Percentiles rank a stretch among this genome's conserved stretches.
Evolutionary conservation across 257 asterid genomes (phyloP).

Genomic region (Petunia secreta): DNA sequence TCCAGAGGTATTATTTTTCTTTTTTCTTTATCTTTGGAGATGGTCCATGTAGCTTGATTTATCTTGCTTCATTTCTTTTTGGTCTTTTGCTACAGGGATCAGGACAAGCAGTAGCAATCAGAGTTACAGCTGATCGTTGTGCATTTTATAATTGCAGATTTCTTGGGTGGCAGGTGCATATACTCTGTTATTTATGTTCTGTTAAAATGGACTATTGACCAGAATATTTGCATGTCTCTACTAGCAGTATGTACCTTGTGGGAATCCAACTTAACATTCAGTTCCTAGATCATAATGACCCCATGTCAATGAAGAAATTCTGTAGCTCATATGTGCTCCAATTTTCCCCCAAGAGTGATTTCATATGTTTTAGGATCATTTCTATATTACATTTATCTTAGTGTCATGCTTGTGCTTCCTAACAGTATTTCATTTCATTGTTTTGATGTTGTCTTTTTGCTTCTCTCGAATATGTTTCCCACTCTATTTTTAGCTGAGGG

Average conservation of each 20-base stretch:
- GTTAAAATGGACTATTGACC: background rate
- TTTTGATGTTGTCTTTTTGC: too few species aligned
- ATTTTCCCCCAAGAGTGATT: background rate
- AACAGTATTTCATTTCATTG: too few species aligned
- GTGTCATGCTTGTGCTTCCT: too few species aligned
- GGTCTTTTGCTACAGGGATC: slow-evolving; percentile 58
- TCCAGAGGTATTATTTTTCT: slow-evolving; percentile 54
- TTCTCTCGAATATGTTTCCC: too few species aligned
- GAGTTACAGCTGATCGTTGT: slow-evolving; percentile 93
- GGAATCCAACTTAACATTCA: background rate
- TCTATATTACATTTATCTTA: background rate
- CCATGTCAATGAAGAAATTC: slow-evolving; percentile 4
- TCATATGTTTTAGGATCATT: slow-evolving; percentile 15
- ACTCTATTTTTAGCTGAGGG: too few species aligned
- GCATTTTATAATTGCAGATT: slow-evolving; percentile 93
- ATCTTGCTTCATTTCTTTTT: slow-evolving; percentile 10
- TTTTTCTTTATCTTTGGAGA: background rate
- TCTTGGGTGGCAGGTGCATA: slow-evolving; percentile 91
- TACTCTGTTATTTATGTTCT: background rate
- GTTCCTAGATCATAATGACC: background rate
- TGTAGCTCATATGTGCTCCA: background rate
- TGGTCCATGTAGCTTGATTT: background rate
- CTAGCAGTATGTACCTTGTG: background rate
- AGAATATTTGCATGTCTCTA: background rate
- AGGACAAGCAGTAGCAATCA: slow-evolving; percentile 94